Percentiles rank a stretch among this genome's conserved stretches.
These are phyloP conservation scores for Cyclostephanos invisitatus DNA, from an alignment of 108 stramenopile genomes.

Conservation along the genomic window DNA sequence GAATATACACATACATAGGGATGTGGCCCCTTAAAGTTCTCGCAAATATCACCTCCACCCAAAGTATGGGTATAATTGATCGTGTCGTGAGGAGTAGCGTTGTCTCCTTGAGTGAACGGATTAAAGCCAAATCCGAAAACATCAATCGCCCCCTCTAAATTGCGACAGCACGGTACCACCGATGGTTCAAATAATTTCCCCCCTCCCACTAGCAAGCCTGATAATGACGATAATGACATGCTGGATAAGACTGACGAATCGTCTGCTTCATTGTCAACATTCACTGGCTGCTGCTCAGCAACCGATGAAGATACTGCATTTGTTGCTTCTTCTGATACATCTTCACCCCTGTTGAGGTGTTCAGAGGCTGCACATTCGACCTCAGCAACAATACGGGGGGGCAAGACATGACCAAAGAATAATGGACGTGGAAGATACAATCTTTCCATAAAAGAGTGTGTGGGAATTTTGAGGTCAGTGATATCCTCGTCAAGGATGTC, in stretches of 20 bases:
- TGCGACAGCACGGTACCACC: constrained; percentile 53
- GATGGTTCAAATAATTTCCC: constrained; percentile 23
- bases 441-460: constrained; percentile 65
- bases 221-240: constrained; percentile 20
- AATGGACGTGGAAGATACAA: constrained; percentile 76
- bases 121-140: constrained; percentile 77
- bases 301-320: background rate
- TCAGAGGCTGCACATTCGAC: constrained; percentile 39
- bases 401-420: constrained; percentile 78
- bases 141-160: constrained; percentile 73
- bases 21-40: constrained; percentile 25
- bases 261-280: constrained; percentile 14
- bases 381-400: constrained; percentile 70
- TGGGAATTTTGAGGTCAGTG: constrained; percentile 26
- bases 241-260: constrained; percentile 16
- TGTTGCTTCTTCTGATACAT: constrained; percentile 2
- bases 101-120: constrained; percentile 25
- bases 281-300: background rate
- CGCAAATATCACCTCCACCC: constrained; percentile 28
- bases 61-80: background rate
- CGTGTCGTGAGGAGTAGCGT: background rate
- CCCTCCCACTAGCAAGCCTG: constrained; percentile 17
- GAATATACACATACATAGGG: constrained; percentile 58
- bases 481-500: constrained; percentile 35
- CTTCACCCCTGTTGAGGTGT: background rate